Evolutionary conservation across 768 basidiomycete genomes (phyloP), one percentile per base, ranked within the genome.

Genomic region (Mycena epipterygia): DNA sequence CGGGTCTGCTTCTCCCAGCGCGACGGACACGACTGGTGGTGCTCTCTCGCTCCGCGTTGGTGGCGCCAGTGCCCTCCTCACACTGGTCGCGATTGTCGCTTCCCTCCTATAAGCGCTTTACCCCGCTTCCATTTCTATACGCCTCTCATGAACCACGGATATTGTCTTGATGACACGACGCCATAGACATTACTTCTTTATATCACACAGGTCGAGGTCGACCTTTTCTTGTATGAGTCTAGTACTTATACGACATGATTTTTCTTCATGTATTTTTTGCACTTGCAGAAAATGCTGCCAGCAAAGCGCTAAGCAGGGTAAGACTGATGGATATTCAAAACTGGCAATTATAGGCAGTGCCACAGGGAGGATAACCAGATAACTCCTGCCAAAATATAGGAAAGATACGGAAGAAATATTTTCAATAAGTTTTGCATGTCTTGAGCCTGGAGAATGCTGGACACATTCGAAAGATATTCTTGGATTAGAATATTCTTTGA

Each of bases 1-100:
- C 51, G 73, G 76, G 51, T 48, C 76, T 39, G 29, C 81, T 21
- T 64, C 77, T 7, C 58, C 80, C 21, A 60, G 74, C 29, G 63
- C 77, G 21, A 37, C 76, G 35, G 65, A 67, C 29, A 23, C 70
- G 2, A 48, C 74, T 30, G 81, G 79, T 64, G 80, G 79, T 33
- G 83, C 84, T 13, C 68, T 75, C 33, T 79, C 81, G 27, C 52
- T 84, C 61, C 77, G 77, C 37, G 65, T 82, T 30, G 30, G 56
- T 48, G 80, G 83, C 75, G 77, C 79, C n/a, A 75, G 78, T 67
- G 64, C 81, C 16, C 73, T 78, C 39, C 49, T 81, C 61, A 78
- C 80, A 16, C 61, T 81, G 16, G 76, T 78, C 61, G 79, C 80
- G 23, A 71, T 83, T 17, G 58, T 82, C 49, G 79, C 80, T 33